These are phyloP conservation scores for Colletotrichum aenigma DNA, from an alignment of 2,329 filamentous ascomycete genomes.

Conservation along the genomic window DNA sequence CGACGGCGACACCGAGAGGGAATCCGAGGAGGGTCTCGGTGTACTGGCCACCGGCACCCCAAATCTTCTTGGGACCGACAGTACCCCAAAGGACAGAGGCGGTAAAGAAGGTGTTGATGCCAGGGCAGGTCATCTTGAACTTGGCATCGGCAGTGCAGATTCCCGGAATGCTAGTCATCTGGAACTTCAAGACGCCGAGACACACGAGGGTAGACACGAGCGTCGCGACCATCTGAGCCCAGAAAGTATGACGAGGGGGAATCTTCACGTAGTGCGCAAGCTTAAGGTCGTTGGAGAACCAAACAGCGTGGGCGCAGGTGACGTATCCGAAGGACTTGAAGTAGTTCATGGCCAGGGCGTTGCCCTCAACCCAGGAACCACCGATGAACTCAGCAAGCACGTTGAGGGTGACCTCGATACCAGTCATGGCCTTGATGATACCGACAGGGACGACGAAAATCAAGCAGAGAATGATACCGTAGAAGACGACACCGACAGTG, in stretches of 20 bases:
- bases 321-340: slow-evolving; percentile 55
- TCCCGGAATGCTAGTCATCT: slow-evolving; percentile 36
- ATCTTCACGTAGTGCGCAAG: slow-evolving; percentile 65
- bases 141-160: slow-evolving; percentile 41
- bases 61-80: slow-evolving; percentile 41
- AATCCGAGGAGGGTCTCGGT: slow-evolving; percentile 40
- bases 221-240: slow-evolving; percentile 61
- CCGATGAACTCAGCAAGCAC: slow-evolving; percentile 59
- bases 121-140: slow-evolving; percentile 40
- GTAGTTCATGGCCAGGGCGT: slow-evolving; percentile 57
- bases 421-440: slow-evolving; percentile 58
- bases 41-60: slow-evolving; percentile 38
- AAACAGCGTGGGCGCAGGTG: slow-evolving; percentile 26
- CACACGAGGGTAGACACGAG: slow-evolving; percentile 57
- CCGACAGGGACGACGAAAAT: slow-evolving; percentile 57
- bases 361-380: slow-evolving; percentile 54
- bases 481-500: slow-evolving; percentile 54
- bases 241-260: slow-evolving; percentile 64
- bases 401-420: slow-evolving; percentile 55
- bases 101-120: slow-evolving; percentile 43
- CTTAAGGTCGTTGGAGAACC: slow-evolving; percentile 40
- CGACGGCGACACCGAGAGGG: slow-evolving; percentile 39
- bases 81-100: slow-evolving; percentile 46
- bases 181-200: slow-evolving; percentile 53
- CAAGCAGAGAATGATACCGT: slow-evolving; percentile 52